Base-by-base conservation (phyloP, 495 filamentous ascomycete species). In the Penicilliopsis zonata region DNA sequence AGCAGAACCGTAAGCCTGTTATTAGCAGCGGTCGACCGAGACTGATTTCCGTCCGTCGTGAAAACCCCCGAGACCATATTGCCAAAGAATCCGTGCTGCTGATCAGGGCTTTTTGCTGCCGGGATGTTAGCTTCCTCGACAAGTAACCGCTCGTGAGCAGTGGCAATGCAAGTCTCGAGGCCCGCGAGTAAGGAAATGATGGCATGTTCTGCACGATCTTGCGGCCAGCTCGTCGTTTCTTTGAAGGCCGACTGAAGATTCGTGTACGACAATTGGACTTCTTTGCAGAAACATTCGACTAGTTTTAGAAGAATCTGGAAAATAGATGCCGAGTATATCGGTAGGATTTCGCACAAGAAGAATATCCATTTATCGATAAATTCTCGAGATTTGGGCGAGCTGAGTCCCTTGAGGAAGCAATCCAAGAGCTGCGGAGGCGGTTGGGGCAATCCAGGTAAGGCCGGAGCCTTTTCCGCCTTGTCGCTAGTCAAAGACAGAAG, bases 41-140 rank as follows among this genome's bases (percentile, higher is more conserved):
- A 62, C 33, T 86, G 86, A 2, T 67, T 77, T 5, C 76, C 66
- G 33, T 96, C 88, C 0, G 81, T 71, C 6, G 79, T 67, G 50
- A 94, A 94, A 0, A 94, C 83, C 0, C 86, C 86, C 1, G 86
- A 90, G 1, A 94, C 86, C 82, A 96, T 93, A 43, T 86, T 94
- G 12, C 88, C 86, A 46, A 98, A 94, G 53, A 96, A 94, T 27
- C 87, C 82, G 46, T 90, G 83, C 9, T 77, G 66, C 46, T 86
- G 82, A 41, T 94, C 85, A 22, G 85, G 82, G 35, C 72, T 82
- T 55, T 88, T 94, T 22, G 70, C 57, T 21, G 65, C 57, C 31
- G 75, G 66, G 21, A 57, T 57, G 38, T 77, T 82, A 25, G 74
- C 63, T 53, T 94, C 85, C 40, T 92, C 82, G 23, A 65, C 57